These are phyloP conservation scores for Arctium minus DNA, from an alignment of 129 eudicot genomes.

Conservation along the genomic window DNA sequence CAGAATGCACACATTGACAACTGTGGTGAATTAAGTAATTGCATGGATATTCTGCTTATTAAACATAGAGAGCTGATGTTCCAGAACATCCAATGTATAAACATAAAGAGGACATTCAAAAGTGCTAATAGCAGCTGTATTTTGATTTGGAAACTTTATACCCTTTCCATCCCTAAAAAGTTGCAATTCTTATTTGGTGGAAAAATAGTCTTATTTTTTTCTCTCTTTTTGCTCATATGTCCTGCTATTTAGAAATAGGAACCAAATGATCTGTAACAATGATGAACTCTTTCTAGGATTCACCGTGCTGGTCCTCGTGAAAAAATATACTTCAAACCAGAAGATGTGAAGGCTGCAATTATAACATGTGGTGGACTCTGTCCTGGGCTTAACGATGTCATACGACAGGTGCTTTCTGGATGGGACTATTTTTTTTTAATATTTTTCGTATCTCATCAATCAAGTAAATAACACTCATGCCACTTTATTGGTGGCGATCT, in stretches of 20 bases:
- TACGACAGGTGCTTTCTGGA: conserved; percentile 59
- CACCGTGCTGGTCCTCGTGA: conserved; percentile 99
- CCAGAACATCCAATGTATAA: background rate
- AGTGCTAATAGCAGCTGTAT: background rate
- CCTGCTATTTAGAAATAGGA: background rate
- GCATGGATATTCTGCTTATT: background rate
- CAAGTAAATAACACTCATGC: background rate
- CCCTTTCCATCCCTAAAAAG: background rate
- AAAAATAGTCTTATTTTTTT: background rate
- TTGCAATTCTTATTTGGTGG: background rate
- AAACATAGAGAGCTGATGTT: background rate
- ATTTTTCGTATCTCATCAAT: background rate
- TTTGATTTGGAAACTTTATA: background rate
- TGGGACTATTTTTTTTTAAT: background rate
- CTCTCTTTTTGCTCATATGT: background rate
- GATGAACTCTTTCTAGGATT: conserved; percentile 56
- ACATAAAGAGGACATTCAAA: background rate
- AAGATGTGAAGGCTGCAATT: conserved; percentile 94
- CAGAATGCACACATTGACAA: background rate
- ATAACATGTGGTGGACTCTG: conserved; percentile 98
- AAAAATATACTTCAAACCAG: conserved; percentile 88
- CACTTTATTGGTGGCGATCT: background rate
- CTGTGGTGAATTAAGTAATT: background rate
- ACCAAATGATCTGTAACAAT: conserved; percentile 10
- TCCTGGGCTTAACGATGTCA: conserved; percentile 96